Percentiles rank a stretch among this genome's conserved stretches.
These are phyloP conservation scores for Mucor velutinosus DNA, from an alignment of 371 early-diverging fungal species.

Conservation along the genomic window DNA sequence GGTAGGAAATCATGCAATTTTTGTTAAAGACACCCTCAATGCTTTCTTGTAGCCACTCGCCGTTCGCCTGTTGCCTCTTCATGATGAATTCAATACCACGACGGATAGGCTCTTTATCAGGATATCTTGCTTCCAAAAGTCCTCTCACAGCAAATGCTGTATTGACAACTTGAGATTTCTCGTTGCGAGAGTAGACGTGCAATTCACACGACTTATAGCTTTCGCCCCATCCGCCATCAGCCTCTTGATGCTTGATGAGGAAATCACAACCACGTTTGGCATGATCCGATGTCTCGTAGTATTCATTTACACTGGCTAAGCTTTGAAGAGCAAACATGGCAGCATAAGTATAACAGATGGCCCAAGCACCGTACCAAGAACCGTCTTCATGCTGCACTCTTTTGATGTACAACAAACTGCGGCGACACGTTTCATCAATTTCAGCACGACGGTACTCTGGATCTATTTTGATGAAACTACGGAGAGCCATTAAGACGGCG, in stretches of 20 bases:
- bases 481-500: slow-evolving; percentile 84
- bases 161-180: slow-evolving; percentile 86
- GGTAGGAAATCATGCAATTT: slow-evolving; percentile 90
- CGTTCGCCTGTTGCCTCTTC: slow-evolving; percentile 83
- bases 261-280: slow-evolving; percentile 78
- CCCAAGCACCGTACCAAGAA: slow-evolving; percentile 97
- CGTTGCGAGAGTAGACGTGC: slow-evolving; percentile 66
- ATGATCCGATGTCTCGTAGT: slow-evolving; percentile 68
- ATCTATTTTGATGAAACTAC: slow-evolving; percentile 73
- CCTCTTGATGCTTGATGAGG: slow-evolving; percentile 79
- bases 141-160: slow-evolving; percentile 90
- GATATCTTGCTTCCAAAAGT: slow-evolving; percentile 89
- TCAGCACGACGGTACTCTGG: slow-evolving; percentile 84
- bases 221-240: slow-evolving; percentile 98
- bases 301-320: slow-evolving; percentile 82
- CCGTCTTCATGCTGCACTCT: slow-evolving; percentile 81
- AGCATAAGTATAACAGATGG: slow-evolving; percentile 97
- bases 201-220: slow-evolving; percentile 86
- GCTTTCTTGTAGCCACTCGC: slow-evolving; percentile 95
- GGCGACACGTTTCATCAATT: slow-evolving; percentile 70
- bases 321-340: slow-evolving; percentile 92
- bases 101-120: slow-evolving; percentile 71
- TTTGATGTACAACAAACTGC: slow-evolving; percentile 76
- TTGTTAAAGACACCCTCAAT: slow-evolving; percentile 99
- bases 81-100: slow-evolving; percentile 84